Conservation (phyloP, 192 early-diverging fungal genomes). For the Glomus cerebriforme region DNA sequence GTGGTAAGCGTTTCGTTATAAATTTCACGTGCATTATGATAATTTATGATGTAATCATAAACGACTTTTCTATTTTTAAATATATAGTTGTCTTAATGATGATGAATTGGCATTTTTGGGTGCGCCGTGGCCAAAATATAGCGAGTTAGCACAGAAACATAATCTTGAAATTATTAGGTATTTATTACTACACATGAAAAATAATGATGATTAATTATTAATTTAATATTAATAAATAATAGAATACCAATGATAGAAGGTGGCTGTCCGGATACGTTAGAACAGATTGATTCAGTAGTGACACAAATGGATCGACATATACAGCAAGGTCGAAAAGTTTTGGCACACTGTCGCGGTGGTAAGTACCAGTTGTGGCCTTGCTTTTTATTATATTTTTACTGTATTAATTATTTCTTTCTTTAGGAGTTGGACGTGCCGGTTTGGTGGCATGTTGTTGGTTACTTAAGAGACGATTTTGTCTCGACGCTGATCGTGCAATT, state of each 20-base stretch:
- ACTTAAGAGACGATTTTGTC: constrained; percentile 55
- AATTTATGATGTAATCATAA: neutral
- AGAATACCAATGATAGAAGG: constrained; percentile 75
- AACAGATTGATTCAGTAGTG: constrained; percentile 59
- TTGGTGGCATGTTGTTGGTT: constrained; percentile 79
- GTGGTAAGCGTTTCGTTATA: constrained; percentile 49
- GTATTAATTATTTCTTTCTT: constrained; percentile 16
- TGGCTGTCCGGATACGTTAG: constrained; percentile 56
- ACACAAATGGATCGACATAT: constrained; percentile 50
- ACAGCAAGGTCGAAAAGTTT: constrained; percentile 54
- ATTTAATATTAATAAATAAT: neutral
- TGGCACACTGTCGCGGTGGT: constrained; percentile 74
- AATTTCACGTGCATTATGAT: neutral
- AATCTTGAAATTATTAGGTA: constrained; percentile 61
- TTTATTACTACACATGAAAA: neutral
- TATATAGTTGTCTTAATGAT: constrained; percentile 63
- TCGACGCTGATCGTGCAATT: constrained; percentile 55
- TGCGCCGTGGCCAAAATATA: constrained; percentile 63
- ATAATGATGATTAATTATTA: neutral
- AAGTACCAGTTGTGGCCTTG: constrained; percentile 1
- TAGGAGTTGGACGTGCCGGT: constrained; percentile 75
- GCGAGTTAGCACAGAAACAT: constrained; percentile 49
- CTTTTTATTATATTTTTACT: neutral
- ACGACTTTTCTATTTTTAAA: neutral
- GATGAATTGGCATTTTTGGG: constrained; percentile 67